Evolutionary conservation across 148 eudicot species (phyloP), one percentile per base, ranked within the genome.

Genomic region (Arbutus unedo): DNA sequence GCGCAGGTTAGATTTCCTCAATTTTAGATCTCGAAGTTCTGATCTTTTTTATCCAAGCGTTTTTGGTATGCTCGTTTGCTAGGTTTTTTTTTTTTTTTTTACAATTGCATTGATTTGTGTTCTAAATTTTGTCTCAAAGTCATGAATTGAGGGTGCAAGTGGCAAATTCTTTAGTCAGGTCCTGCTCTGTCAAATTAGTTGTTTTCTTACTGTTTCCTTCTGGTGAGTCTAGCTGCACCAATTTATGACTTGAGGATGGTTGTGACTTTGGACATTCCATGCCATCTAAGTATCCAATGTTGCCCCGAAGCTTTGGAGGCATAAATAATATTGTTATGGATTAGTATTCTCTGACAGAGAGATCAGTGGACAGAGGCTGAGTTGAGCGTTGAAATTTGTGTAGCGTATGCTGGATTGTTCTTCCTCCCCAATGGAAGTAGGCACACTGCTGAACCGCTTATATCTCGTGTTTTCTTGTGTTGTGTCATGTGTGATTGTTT

Each of bases 1-100:
- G 87, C 78, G 90, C 89, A 44, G 92, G 92, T 90, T 82, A 47
- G 53, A 14, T 41, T 67, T 11, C 23, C 60, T n/a, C 49, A 15
- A 2, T 15, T 77, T 55, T 3, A 71, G 49, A 45, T 83, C 79
- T 23, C 45, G 6, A 31, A 16, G 9, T 31, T 7, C 47, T 31
- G 41, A 45, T 38, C 72, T 55, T 55, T 3, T 43, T 14, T 11
- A 6, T 25, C 64, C 18, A 45, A 15, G n/a, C 50, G 76, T 6
- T 19, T 16, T 73, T 8, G 5, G 14, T 14, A 31, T 43, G 49
- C 51, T 47, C 51, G n/a, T 15, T 71, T 9, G 68, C 7, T 11
- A 3, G 15, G 5, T 25, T 1, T 13, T 16, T n/a, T 55, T 9
- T 38, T 31, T 5, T 11, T n/a, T n/a, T n/a, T n/a, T n/a, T n/a